Percentiles rank a stretch among this genome's conserved stretches.
Evolutionary conservation across 352 stramenopile genomes (phyloP).

Genomic region (Thalassiosira livingstoniorum): DNA sequence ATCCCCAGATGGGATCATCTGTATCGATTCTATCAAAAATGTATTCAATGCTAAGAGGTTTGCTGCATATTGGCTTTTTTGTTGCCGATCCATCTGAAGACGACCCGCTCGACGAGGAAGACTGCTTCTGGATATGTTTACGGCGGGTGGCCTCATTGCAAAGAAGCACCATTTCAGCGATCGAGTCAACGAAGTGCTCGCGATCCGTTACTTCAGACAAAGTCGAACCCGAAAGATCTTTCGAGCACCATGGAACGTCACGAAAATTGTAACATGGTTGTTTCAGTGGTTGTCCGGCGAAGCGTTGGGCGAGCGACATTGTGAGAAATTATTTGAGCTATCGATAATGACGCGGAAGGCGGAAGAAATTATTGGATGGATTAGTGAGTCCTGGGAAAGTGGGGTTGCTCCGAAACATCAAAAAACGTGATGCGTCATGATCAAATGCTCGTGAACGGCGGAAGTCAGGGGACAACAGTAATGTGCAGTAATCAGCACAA

Average conservation of each 20-base stretch:
- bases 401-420: too few species aligned
- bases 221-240: conserved; percentile 64
- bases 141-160: conserved; percentile 84
- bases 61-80: conserved; percentile 56
- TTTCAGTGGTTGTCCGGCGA: conserved; percentile 63
- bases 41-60: conserved; percentile 87
- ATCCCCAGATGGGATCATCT: conserved; percentile 85
- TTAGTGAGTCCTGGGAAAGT: too few species aligned
- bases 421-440: too few species aligned
- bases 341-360: too few species aligned
- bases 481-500: too few species aligned
- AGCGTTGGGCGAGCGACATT: too few species aligned
- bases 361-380: too few species aligned
- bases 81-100: too few species aligned
- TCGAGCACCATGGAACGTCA: conserved; percentile 57
- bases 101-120: too few species aligned
- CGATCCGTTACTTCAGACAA: conserved; percentile 68
- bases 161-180: conserved; percentile 83
- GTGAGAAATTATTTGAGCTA: too few species aligned
- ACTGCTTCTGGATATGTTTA: background rate
- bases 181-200: conserved; percentile 83
- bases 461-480: too few species aligned
- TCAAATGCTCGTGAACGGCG: too few species aligned
- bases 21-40: conserved; percentile 87
- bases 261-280: conserved; percentile 75